Conservation (phyloP, 306 rosid genomes). For the Cucurbita maxima region DNA sequence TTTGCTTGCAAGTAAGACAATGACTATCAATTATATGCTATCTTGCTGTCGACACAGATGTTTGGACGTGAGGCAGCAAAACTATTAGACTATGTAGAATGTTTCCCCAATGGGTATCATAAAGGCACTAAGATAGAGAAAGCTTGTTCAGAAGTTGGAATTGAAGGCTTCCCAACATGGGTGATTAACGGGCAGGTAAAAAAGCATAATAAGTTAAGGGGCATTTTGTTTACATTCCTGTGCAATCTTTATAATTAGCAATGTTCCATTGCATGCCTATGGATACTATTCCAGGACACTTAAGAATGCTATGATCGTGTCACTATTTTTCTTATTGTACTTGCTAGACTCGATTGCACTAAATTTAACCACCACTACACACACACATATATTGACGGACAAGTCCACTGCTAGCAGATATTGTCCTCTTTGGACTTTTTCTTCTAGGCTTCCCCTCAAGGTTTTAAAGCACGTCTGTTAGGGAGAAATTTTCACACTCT, state of each 20-base stretch:
- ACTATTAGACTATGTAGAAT: slow-evolving; percentile 66
- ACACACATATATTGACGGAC: background rate
- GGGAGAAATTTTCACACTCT: too few species aligned
- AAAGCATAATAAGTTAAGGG: background rate
- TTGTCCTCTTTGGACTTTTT: too few species aligned
- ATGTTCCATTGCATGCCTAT: background rate
- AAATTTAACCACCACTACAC: background rate
- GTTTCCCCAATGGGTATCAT: slow-evolving; percentile 74
- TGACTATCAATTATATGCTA: slow-evolving; percentile 6
- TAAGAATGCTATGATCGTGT: background rate
- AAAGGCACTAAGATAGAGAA: slow-evolving; percentile 55
- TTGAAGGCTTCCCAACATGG: slow-evolving; percentile 93
- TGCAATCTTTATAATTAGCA: background rate
- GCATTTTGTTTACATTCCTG: background rate
- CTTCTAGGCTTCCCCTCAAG: too few species aligned
- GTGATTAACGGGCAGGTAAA: slow-evolving; percentile 68
- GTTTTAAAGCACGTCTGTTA: too few species aligned
- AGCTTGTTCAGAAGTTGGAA: slow-evolving; percentile 45
- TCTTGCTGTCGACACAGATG: slow-evolving; percentile 26
- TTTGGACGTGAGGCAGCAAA: slow-evolving; percentile 79
- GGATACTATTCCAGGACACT: background rate
- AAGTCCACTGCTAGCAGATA: background rate
- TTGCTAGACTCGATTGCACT: background rate
- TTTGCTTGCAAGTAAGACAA: background rate
- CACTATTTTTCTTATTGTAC: background rate